Evolutionary conservation across 2,329 filamentous ascomycete genomes (phyloP).

Genomic region (Aspergillus sp.): DNA sequence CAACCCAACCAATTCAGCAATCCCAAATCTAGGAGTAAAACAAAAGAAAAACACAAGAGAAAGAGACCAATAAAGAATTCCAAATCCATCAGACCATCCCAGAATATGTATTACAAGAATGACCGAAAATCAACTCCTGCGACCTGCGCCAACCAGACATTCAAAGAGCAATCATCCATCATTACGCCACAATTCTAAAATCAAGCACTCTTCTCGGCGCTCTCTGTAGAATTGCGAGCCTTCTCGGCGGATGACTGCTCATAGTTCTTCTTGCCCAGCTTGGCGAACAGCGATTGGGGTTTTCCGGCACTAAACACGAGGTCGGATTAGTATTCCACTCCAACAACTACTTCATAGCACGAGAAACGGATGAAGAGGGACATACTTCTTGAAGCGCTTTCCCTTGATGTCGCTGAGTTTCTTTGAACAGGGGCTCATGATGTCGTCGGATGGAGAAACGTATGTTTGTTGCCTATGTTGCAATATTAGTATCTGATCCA

Average conservation of each 20-base stretch:
- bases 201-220: constrained; percentile 3
- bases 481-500: constrained; percentile 2
- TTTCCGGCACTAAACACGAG: constrained; percentile 33
- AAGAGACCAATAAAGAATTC: constrained; percentile 12
- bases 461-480: constrained; percentile 35
- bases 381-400: constrained; percentile 50
- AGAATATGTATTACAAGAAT: neutral
- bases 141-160: constrained; percentile 11
- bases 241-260: constrained; percentile 35
- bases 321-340: neutral
- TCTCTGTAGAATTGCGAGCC: constrained; percentile 2
- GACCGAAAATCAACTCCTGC: constrained; percentile 11
- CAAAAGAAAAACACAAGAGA: constrained; percentile 12
- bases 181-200: neutral
- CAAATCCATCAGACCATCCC: constrained; percentile 1
- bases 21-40: constrained; percentile 1
- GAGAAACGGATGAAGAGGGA: neutral
- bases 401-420: constrained; percentile 51
- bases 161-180: neutral
- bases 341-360: no score
- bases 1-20: constrained; percentile 2
- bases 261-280: constrained; percentile 47
- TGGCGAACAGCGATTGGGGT: constrained; percentile 48
- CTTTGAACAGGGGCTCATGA: constrained; percentile 52
- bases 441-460: constrained; percentile 50